These are phyloP conservation scores for Thymus mandschuricus DNA, from an alignment of 257 asterid genomes.

Conservation along the genomic window DNA sequence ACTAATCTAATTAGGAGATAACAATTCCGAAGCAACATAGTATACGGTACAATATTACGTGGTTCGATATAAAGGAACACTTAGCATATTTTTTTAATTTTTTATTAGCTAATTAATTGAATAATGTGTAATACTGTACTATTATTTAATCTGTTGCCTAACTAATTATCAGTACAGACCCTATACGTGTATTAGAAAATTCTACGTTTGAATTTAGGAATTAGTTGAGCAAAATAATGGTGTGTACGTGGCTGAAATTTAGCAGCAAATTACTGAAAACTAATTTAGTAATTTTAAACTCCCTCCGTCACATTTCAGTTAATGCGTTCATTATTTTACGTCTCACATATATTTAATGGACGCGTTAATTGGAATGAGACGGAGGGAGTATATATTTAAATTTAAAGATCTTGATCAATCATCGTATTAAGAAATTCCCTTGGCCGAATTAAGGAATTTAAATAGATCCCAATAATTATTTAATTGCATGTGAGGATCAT, in stretches of 20 bases:
- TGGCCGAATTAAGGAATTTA: slow-evolving; percentile 15
- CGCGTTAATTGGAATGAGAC: too few relatives aligned
- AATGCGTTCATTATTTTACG: too few relatives aligned
- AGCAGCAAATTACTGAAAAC: slow-evolving; percentile 16
- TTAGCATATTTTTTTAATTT: too few relatives aligned
- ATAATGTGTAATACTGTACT: too few relatives aligned
- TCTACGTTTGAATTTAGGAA: not conserved
- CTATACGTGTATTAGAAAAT: not conserved
- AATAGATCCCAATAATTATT: not conserved
- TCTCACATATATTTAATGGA: too few relatives aligned
- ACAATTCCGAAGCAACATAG: not conserved
- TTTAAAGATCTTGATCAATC: slow-evolving; percentile 4
- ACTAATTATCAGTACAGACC: too few relatives aligned
- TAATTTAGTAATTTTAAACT: slow-evolving; percentile 20
- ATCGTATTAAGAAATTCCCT: slow-evolving; percentile 4
- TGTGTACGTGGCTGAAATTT: slow-evolving; percentile 37
- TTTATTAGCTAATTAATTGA: too few relatives aligned
- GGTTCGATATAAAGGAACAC: slow-evolving; percentile 29
- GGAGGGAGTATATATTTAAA: not conserved
- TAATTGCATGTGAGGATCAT: slow-evolving; percentile 22
- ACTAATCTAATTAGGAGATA: not conserved
- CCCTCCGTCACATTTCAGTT: not conserved
- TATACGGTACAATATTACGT: not conserved
- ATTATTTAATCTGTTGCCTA: too few relatives aligned
- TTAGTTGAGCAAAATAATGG: slow-evolving; percentile 6